Conservation (phyloP, 2,329 filamentous ascomycete genomes). For the Stromatinia cepivora region DNA sequence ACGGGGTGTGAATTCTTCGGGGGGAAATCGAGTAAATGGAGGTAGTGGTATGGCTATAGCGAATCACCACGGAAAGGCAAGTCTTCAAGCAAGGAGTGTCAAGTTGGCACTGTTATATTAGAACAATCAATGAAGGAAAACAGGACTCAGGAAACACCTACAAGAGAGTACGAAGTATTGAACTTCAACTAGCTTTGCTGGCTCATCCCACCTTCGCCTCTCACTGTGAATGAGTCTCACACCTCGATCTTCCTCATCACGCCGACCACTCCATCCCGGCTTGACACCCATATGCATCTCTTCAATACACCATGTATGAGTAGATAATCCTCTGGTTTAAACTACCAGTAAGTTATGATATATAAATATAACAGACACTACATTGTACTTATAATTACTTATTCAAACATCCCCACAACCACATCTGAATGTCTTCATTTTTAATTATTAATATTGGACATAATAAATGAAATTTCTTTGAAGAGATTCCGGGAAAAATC, state of each 20-base stretch:
- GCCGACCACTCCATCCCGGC: not conserved
- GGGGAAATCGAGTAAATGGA: not conserved
- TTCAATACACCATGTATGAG: no score
- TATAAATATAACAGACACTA: no score
- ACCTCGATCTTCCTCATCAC: not conserved
- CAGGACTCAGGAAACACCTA: not conserved
- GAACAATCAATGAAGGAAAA: not conserved
- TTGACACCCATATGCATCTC: no score
- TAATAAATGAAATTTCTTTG: constrained; percentile 60
- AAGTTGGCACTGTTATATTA: not conserved
- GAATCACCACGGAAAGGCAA: no score
- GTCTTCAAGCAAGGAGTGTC: no score
- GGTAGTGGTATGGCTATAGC: no score
- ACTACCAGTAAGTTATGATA: not conserved
- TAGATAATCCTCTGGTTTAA: not conserved
- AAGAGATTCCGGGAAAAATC: constrained; percentile 55
- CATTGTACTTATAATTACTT: no score
- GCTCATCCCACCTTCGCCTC: not conserved
- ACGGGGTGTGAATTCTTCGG: no score
- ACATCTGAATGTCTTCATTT: no score
- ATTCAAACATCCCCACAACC: no score
- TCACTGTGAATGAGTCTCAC: not conserved
- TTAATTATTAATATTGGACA: no score
- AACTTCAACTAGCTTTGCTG: not conserved
- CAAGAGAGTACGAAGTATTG: not conserved